Percentiles rank a stretch among this genome's conserved stretches.
Evolutionary conservation across 2,329 filamentous ascomycete genomes (phyloP).

Genomic region (Penicillium sp.): DNA sequence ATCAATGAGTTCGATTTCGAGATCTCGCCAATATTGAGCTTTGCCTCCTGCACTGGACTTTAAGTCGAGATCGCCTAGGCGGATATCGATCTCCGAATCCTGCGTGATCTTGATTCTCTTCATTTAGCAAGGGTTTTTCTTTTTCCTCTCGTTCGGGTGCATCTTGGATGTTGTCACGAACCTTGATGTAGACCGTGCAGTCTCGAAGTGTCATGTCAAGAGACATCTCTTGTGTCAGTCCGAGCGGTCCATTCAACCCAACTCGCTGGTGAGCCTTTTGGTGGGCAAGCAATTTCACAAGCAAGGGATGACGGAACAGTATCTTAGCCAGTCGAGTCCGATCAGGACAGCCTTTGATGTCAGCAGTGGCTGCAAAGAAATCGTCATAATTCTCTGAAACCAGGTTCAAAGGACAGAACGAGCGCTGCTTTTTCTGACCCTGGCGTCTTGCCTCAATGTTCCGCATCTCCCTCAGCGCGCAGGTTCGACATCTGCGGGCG

Average conservation of each 20-base stretch:
- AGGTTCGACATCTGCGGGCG: conserved; percentile 66
- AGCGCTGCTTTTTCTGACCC: conserved; percentile 27
- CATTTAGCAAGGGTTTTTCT: neutral
- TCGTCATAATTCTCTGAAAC: conserved; percentile 44
- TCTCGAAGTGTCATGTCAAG: conserved; percentile 76
- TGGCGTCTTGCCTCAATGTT: conserved; percentile 32
- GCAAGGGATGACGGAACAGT: conserved; percentile 30
- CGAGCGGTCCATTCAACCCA: conserved; percentile 31
- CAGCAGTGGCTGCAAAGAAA: conserved; percentile 39
- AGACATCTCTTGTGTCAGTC: conserved; percentile 47
- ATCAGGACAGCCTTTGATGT: conserved; percentile 36
- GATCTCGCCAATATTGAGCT: conserved; percentile 60
- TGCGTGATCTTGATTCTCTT: conserved; percentile 26
- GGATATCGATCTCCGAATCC: conserved; percentile 36
- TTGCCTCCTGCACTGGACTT: conserved; percentile 63
- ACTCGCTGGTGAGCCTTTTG: conserved; percentile 32
- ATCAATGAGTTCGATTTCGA: conserved; percentile 58
- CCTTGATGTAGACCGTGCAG: conserved; percentile 66
- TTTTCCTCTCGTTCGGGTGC: neutral
- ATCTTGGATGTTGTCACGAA: conserved; percentile 29
- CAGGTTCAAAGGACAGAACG: conserved; percentile 63
- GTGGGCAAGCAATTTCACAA: conserved; percentile 30
- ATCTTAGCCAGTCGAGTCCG: conserved; percentile 28
- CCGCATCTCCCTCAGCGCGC: conserved; percentile 54
- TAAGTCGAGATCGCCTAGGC: conserved; percentile 70